phyloP scores from a whole-genome alignment of 2,329 filamentous ascomycete species.

The Fusarium compactum region DNA sequence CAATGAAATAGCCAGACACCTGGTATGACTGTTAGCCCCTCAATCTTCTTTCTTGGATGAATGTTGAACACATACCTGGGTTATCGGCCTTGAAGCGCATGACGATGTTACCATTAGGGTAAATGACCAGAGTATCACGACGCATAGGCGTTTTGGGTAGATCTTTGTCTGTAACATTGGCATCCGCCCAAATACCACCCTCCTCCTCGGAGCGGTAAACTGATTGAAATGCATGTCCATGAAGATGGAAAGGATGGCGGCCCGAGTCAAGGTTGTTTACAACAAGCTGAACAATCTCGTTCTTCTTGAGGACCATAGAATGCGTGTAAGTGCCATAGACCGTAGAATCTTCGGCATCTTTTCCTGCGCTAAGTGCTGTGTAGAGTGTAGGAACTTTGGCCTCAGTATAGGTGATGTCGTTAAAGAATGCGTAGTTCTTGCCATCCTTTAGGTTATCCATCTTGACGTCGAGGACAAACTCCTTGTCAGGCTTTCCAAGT shows the following conservation, averaged over 20 bases:
- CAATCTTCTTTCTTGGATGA: rapidly evolving
- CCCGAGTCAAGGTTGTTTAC: slow-evolving; percentile 80
- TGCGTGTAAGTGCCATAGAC: slow-evolving; percentile 77
- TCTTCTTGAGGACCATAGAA: slow-evolving; percentile 74
- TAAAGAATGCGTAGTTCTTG: slow-evolving; percentile 73
- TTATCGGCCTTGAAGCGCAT: slow-evolving; percentile 76
- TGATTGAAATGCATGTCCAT: slow-evolving; percentile 81
- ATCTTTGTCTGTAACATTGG: slow-evolving; percentile 53
- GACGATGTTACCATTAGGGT: slow-evolving; percentile 76
- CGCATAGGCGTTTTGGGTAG: slow-evolving; percentile 71
- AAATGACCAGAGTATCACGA: slow-evolving; percentile 75
- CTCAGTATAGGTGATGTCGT: slow-evolving; percentile 79
- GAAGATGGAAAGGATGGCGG: slow-evolving; percentile 82
- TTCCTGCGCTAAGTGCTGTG: slow-evolving; percentile 74
- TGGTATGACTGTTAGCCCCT: slow-evolving; percentile 21
- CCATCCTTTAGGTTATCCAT: slow-evolving; percentile 73
- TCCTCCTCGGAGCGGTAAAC: slow-evolving; percentile 71
- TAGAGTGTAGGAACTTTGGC: slow-evolving; percentile 86
- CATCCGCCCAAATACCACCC: slow-evolving; percentile 65
- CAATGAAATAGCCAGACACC: slow-evolving; percentile 82
- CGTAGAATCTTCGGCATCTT: slow-evolving; percentile 67
- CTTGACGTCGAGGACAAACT: slow-evolving; percentile 72
- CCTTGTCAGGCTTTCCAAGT: slow-evolving; percentile 71
- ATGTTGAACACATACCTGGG: slow-evolving; percentile 59
- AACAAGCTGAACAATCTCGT: slow-evolving; percentile 76